phyloP scores from a whole-genome alignment of 805 yeast species.

The Lachancea fermentati region DNA sequence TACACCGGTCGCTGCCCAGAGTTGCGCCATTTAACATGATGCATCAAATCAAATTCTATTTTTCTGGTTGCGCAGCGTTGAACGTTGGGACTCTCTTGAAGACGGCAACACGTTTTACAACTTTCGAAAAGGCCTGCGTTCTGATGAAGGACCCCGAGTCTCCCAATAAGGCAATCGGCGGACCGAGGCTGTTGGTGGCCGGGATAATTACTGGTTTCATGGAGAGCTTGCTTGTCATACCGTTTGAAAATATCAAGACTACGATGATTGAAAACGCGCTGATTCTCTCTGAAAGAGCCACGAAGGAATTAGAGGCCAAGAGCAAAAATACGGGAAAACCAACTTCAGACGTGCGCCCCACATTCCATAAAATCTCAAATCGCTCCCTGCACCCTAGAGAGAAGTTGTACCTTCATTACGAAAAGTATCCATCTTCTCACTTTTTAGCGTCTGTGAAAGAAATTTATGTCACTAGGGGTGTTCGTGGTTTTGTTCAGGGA shows the following conservation, averaged over 20 bases:
- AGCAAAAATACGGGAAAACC: constrained; percentile 28
- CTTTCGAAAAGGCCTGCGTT: constrained; percentile 69
- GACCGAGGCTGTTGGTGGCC: constrained; percentile 78
- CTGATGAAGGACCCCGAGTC: constrained; percentile 43
- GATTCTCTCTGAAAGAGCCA: constrained; percentile 22
- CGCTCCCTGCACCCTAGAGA: constrained; percentile 29
- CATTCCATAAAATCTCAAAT: constrained; percentile 27
- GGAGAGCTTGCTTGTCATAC: constrained; percentile 80
- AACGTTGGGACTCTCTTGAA: constrained; percentile 71
- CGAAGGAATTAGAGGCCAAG: constrained; percentile 23
- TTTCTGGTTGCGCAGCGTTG: constrained; percentile 67
- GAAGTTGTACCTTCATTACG: constrained; percentile 34
- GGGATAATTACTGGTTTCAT: constrained; percentile 77
- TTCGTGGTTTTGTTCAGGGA: constrained; percentile 77
- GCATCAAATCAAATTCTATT: constrained; percentile 34
- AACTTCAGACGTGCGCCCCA: constrained; percentile 20
- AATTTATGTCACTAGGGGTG: constrained; percentile 67
- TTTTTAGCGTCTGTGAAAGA: constrained; percentile 51
- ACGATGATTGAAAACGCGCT: constrained; percentile 69
- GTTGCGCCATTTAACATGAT: constrained; percentile 27
- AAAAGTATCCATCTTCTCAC: constrained; percentile 49
- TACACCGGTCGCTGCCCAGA: constrained; percentile 41
- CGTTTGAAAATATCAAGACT: constrained; percentile 83
- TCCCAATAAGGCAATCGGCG: constrained; percentile 56
- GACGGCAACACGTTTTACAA: constrained; percentile 64